A percentile compares a stretch with the other conserved stretches of the same genome.
Evolutionary conservation across 345 rosid genomes (phyloP).

Genomic region (Clausena lansium): DNA sequence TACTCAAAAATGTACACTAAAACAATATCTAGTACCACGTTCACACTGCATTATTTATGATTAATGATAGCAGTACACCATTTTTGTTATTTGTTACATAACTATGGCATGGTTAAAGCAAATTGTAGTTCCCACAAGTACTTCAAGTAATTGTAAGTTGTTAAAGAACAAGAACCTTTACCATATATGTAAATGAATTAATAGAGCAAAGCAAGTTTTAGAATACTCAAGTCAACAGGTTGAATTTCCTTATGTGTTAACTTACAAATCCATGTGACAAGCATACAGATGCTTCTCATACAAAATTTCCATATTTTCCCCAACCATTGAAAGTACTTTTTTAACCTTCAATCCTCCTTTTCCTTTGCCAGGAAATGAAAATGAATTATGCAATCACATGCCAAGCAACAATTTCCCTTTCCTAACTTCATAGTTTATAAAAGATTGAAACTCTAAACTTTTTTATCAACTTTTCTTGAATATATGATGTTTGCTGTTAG

Average conservation of each 20-base stretch:
- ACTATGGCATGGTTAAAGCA: not conserved
- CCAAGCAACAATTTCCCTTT: not conserved
- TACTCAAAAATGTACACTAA: too few species aligned
- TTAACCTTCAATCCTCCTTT: not conserved
- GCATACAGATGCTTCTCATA: not conserved
- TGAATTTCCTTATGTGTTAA: not conserved
- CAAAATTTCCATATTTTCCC: not conserved
- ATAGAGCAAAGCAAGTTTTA: not conserved
- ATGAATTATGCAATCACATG: not conserved
- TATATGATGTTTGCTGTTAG: not conserved
- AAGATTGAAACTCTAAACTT: not conserved
- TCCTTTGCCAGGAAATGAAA: not conserved
- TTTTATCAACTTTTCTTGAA: not conserved
- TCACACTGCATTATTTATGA: too few species aligned
- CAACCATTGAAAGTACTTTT: not conserved
- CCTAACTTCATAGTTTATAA: not conserved
- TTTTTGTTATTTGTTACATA: not conserved
- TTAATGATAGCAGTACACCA: too few species aligned
- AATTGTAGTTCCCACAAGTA: not conserved
- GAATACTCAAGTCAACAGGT: not conserved
- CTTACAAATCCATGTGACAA: not conserved
- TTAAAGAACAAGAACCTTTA: not conserved
- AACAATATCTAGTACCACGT: too few species aligned
- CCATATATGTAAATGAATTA: not conserved
- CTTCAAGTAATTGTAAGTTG: not conserved